Conservation (phyloP, 2,329 filamentous ascomycete species). For the Colletotrichum plurivorum region DNA sequence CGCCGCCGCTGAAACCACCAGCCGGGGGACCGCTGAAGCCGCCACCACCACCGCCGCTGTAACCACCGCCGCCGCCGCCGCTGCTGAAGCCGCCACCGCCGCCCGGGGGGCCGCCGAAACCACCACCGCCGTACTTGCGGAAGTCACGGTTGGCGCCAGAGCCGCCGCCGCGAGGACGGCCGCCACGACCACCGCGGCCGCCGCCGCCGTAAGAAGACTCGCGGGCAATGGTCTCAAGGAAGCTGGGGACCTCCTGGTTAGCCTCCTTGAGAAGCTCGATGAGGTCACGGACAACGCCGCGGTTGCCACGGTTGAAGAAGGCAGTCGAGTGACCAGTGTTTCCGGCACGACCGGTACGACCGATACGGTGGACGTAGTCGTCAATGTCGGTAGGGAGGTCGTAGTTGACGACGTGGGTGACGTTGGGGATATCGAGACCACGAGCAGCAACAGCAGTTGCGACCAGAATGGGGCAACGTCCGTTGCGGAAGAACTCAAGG, state of each 20-base stretch:
- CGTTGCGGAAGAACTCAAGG: conserved; percentile 97
- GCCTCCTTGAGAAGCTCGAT: conserved; percentile 99
- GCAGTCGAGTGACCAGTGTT: conserved; percentile 99
- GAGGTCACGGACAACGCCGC: conserved; percentile 95
- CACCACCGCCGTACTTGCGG: conserved; percentile 80
- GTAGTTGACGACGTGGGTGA: conserved; percentile 98
- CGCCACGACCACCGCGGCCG: conserved; percentile 73
- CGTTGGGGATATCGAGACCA: conserved; percentile 95
- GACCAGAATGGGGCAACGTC: conserved; percentile 94
- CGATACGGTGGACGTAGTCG: conserved; percentile 98
- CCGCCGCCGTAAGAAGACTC: conserved; percentile 89
- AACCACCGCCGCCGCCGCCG: conserved; percentile 52
- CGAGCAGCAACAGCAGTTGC: conserved; percentile 95
- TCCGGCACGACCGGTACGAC: conserved; percentile 99
- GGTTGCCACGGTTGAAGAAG: conserved; percentile 99
- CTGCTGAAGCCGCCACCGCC: conserved; percentile 61
- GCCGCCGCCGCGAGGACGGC: conserved; percentile 79
- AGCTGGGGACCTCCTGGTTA: conserved; percentile 94
- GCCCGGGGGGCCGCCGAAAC: conserved; percentile 61
- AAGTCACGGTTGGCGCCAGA: conserved; percentile 86
- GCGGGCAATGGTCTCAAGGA: conserved; percentile 97
- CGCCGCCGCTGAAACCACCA: conserved; percentile 59
- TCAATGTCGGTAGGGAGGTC: conserved; percentile 99
- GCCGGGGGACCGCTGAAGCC: conserved; percentile 62
- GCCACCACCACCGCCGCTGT: conserved; percentile 66